Evolutionary conservation across 2,329 filamentous ascomycete species (phyloP), one percentile per base, ranked within the genome.

Genomic region (Monilinia fructigena): DNA sequence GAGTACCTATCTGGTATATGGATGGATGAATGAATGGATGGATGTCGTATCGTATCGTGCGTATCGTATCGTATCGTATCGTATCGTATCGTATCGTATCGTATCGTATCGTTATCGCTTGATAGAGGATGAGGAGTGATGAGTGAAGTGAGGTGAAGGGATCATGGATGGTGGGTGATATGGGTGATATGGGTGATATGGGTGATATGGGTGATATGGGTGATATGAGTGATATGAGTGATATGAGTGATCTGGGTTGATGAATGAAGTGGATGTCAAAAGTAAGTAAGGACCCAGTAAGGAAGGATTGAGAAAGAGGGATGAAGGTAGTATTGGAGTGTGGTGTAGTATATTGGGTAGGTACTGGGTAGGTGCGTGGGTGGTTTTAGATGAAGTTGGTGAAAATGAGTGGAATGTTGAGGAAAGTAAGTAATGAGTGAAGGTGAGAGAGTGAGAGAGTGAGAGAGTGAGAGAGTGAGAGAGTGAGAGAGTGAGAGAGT

Each of bases 31-130:
- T 28, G 28, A 4, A 28, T 28, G 28, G 28, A 28, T 28, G 28
- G 28, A 28, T 28, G 28, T 28, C 28, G 28, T 28, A 28, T 28
- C 28, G 45, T 48, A 14, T 14, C 38, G 38, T 40, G 4, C 12
- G 40, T 42, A 42, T 42, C 40, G 38, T 28, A 2, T 28, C 28
- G 38, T 28, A 2, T 28, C 28, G 38, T 60, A 28, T 48, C 20
- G 45, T 48, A 14, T 14, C 38, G 38, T 40, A 14, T 16, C 12
- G 40, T 42, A 42, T 42, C 40, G 38, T 40, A 14, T 40, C 38
- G 38, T 11, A 40, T 40, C 38, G 40, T 35, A 60, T 50, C 45
- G 56, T 61, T 61, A 61, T 50, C 58, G 45, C 23, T 35, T 38
- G 58, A 60, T 60, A 50, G n/a, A 60, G 31, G 48, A 18, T 7